Evolutionary conservation across 2,329 filamentous ascomycete genomes (phyloP), one percentile per base, ranked within the genome.

Genomic region (Fusarium incarnatum): DNA sequence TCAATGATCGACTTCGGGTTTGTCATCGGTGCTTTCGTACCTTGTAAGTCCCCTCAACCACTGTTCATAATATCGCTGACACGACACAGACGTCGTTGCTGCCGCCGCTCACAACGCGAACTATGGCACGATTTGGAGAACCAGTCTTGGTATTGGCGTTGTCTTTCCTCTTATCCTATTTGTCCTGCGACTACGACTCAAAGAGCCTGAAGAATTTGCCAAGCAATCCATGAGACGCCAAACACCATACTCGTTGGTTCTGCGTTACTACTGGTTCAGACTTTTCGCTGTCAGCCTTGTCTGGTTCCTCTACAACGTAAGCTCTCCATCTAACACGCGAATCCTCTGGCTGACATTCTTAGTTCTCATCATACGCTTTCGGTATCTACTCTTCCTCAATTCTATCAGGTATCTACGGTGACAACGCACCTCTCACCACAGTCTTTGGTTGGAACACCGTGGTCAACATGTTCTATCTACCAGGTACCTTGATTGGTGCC

Each of bases 381-480:
- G 87, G 91, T 55, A 93, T 97, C 75, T 98, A 96, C 82, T 92
- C 92, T 0, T 90, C 91, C 2, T 87, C 89, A 2, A 95, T 97
- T 74, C 82, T 97, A 1, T 79, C 83, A 41, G 89, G 88, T 63
- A 86, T 93, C 28, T 89, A 91, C 44, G 87, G 88, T 12, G 76
- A 83, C 0, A 73, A 78, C 7, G 84, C 88, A 0, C 86, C 91
- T 0, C 82, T 97, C 3, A 95, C 93, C 76, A 92, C 91, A 67
- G 83, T 89, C 13, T 94, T 97, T 66, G 94, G 94, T 42, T 97
- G 94, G 94, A 94, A 93, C 77, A 94, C 92, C 0, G 86, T 97
- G 44, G 89, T 97, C 82, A 97, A 96, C 79, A 83, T 94, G 67
- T 97, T 97, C 80, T 97, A 97, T 79, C 86, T 97, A 50, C 94